Conservation (phyloP, 176 grass and related monocot species). For the Poa pratensis region DNA sequence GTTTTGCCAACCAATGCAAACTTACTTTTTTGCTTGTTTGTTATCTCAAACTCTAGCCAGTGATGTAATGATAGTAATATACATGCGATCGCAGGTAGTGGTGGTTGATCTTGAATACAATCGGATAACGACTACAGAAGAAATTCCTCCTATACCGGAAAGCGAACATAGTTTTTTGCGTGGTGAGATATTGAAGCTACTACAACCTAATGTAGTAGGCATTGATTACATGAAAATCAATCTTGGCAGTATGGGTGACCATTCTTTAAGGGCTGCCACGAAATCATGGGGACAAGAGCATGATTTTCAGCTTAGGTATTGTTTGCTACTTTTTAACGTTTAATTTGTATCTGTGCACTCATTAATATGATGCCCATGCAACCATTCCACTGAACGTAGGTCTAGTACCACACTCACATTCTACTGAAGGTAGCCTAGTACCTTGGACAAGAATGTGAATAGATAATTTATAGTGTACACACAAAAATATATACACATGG, state of each 20-base stretch:
- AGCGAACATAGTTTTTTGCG: constrained; percentile 85
- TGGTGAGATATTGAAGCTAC: constrained; percentile 90
- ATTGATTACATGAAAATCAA: constrained; percentile 97
- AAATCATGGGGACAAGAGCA: constrained; percentile 91
- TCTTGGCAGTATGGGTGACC: constrained; percentile 81
- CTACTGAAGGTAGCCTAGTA: constrained; percentile 13
- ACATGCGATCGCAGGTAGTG: constrained; percentile 71
- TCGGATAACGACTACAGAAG: constrained; percentile 85
- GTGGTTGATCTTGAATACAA: constrained; percentile 99
- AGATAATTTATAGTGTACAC: constrained; percentile 22
- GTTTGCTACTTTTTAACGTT: constrained; percentile 24
- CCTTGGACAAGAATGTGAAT: constrained; percentile 27
- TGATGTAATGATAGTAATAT: constrained; percentile 36
- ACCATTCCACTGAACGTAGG: constrained; percentile 26
- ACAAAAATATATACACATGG: constrained; percentile 19
- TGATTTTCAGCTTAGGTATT: constrained; percentile 96
- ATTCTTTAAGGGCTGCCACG: constrained; percentile 58
- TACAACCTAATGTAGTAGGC: constrained; percentile 91
- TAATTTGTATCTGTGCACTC: constrained; percentile 21
- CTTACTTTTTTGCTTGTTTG: constrained; percentile 22
- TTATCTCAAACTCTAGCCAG: constrained; percentile 12
- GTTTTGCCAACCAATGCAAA: constrained; percentile 22
- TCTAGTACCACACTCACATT: background rate
- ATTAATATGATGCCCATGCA: background rate
- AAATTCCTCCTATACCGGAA: constrained; percentile 93